A percentile compares a stretch with the other conserved stretches of the same genome.
Conservation (phyloP, 208 protist species). For the Trypanosoma boissoni region DNA sequence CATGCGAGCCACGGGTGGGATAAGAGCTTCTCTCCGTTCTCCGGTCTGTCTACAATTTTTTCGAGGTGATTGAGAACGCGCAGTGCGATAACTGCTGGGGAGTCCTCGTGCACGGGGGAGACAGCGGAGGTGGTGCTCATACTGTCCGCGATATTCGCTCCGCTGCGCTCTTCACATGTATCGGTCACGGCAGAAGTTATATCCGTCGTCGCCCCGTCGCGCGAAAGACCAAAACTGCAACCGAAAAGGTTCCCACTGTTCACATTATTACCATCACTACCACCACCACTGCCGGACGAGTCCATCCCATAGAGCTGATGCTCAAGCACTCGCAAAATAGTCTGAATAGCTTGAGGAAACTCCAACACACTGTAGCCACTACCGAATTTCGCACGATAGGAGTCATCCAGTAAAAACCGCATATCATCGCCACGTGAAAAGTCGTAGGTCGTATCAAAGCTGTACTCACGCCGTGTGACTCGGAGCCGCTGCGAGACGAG, state of each 20-base stretch:
- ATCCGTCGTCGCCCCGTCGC: neutral
- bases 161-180: constrained; percentile 1
- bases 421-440: constrained; percentile 39
- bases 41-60: constrained; percentile 67
- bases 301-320: neutral
- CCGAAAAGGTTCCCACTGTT: neutral
- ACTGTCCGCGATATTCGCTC: neutral
- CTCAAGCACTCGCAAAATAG: constrained; percentile 17
- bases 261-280: neutral
- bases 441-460: constrained; percentile 70
- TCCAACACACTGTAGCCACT: constrained; percentile 3
- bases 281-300: neutral
- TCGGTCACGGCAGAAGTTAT: neutral
- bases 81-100: constrained; percentile 39
- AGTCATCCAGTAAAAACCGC: constrained; percentile 35
- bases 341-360: constrained; percentile 25
- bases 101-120: constrained; percentile 31
- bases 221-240: neutral
- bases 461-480: constrained; percentile 66
- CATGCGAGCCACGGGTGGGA: constrained; percentile 74
- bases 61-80: constrained; percentile 73
- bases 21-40: constrained; percentile 63
- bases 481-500: constrained; percentile 29
- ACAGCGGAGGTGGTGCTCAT: constrained; percentile 5
- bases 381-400: neutral